Base-by-base conservation (phyloP, 768 basidiomycete species). In the Lactarius tabidus region DNA sequence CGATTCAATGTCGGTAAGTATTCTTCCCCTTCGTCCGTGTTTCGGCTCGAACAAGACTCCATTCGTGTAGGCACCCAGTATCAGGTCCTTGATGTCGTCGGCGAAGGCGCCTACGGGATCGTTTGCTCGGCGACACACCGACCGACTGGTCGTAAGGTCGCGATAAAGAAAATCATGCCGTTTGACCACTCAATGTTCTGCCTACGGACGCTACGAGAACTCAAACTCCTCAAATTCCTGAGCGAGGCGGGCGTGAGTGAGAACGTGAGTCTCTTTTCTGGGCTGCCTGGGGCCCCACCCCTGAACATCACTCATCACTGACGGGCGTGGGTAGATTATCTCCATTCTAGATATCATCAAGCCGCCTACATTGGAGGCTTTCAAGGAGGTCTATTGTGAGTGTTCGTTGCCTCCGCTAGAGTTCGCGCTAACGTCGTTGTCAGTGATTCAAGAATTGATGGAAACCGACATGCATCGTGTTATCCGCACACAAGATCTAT, bases 401-500 rank as follows among this genome's bases (percentile, higher is more conserved):
- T 81, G 31, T 48, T 51, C 48, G 59, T 59, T 36, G 31, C 53
- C 23, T 23, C 59, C 54, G 62, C 56, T 26, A 33, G 52, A 38
- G 61, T 45, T 23, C 55, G 56, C 38, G 28, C 53, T 66, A 39
- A 66, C 15, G 23, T 62, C 29, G 39, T 10, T 63, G 63, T 64
- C 74, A 91, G 89, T 94, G 72, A 89, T 93, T 63, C 91, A 94
- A 77, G 95, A 96, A 73, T 79, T 95, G 71, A 93, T 95, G 89
- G 93, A 95, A 75, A 96, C 94, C 10, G 95, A 95, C 78, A 88
- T 98, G 86, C 95, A 98, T 74, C 90, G 96, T 20, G 95, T 97
- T 48, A 96, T 98, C 73, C 84, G 93, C 59, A 95, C 94, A 28
- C 95, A 97, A 73, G 91, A 95, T 75, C 84, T 98, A 8, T 93